Base-by-base conservation (phyloP, 345 rosid species). In the Lepidium africanum region DNA sequence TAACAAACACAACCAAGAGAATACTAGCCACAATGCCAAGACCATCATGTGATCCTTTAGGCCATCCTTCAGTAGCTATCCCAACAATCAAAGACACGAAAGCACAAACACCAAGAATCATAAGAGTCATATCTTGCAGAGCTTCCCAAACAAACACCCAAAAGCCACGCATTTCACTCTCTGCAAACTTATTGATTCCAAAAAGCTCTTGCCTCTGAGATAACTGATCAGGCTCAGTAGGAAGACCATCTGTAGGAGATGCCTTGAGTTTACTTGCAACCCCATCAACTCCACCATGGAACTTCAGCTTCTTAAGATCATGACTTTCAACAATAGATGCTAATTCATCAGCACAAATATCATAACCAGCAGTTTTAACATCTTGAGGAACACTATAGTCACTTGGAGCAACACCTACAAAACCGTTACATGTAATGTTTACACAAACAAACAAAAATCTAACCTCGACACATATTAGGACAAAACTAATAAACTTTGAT, bases 61-160 rank as follows among this genome's bases (percentile, higher is more conserved):
- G 96, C 98, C 98, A 92, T 45, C 96, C 98, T 84, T 92, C 98
- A 76, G 88, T 84, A 56, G 84, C 91, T 27, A 92, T 74, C 11
- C 98, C 98, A 30, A 92, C 96, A n/a, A 92, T 79, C 76, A 92
- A 82, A 7, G 96, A 92, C 60, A 90, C 84, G 17, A 92, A 82
- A 38, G 96, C 96, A 45, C 98, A 92, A 11, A 79, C 85, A 37
- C 91, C 98, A 51, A 92, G 86, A 63, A 92, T 90, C 96, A 90
- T 84, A 1, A 92, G 89, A 12, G 98, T 90, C 96, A 86, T 90
- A 56, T 92, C 96, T 11, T 90, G 96, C 59, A 92, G 86, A 43
- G 98, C 98, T 82, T 92, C 98, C 96, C 96, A 92, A 4, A 92
- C 93, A 67, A 81, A 92, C 19, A 88, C 61, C 96, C 87, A 85